phyloP scores from a whole-genome alignment of 176 grass and related monocot species.

The Juncus effusus region DNA sequence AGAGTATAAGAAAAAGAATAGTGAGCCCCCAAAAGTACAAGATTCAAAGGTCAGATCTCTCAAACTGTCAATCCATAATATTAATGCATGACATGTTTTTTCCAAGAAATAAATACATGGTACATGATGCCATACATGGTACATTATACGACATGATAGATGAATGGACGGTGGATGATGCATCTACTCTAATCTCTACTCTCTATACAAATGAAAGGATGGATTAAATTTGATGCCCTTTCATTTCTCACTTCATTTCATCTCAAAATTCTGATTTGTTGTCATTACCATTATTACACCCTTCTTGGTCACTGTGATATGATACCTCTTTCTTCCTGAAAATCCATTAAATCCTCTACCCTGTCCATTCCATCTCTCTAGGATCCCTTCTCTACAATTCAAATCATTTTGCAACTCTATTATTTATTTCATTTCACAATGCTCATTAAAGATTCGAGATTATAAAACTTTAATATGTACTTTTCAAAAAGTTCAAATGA shows the following conservation, averaged over 20 bases:
- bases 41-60: not conserved
- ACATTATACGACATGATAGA: too few relatives aligned
- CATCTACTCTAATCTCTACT: not conserved
- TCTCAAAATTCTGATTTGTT: slow-evolving; percentile 11
- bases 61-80: too few relatives aligned
- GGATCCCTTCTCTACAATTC: not conserved
- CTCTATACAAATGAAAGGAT: not conserved
- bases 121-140: too few relatives aligned
- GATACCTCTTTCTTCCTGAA: not conserved
- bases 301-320: slow-evolving; percentile 13
- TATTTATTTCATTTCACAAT: not conserved
- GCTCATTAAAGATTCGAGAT: too few relatives aligned
- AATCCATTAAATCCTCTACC: not conserved
- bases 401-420: not conserved
- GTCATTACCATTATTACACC: slow-evolving; percentile 10
- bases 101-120: too few relatives aligned
- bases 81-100: too few relatives aligned
- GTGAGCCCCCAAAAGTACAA: not conserved
- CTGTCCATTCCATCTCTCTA: not conserved
- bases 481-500: not conserved
- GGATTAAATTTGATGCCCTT: not conserved
- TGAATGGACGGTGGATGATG: too few relatives aligned
- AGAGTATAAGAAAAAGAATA: not conserved
- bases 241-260: slow-evolving; percentile 12
- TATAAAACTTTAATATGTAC: not conserved